Conservation (phyloP, 1,284 basidiomycete genomes). For the Filobasidium uniguttulatum region DNA sequence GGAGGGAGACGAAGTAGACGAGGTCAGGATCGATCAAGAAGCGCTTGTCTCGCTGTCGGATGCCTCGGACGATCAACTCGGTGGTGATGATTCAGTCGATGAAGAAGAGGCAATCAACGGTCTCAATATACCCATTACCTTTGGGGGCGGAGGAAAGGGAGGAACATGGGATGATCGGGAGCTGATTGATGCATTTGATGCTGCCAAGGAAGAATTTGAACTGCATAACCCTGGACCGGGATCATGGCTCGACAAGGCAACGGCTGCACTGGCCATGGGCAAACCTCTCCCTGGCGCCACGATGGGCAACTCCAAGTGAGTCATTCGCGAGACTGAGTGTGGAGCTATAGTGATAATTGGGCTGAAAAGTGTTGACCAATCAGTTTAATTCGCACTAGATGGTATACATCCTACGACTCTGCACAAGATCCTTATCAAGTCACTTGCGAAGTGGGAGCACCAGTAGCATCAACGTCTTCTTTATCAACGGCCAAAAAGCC, state of each 20-base stretch:
- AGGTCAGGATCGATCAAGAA: background rate
- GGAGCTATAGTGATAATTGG: background rate
- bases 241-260: conserved; percentile 36
- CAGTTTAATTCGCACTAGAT: conserved; percentile 11
- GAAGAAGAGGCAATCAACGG: background rate
- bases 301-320: conserved; percentile 26
- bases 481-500: background rate
- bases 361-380: conserved; percentile 1
- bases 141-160: background rate
- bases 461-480: too few species aligned
- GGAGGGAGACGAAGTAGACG: background rate
- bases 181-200: conserved; percentile 32
- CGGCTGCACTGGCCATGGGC: conserved; percentile 29
- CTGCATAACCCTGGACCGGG: conserved; percentile 35
- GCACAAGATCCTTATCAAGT: background rate
- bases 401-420: conserved; percentile 10
- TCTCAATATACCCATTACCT: background rate
- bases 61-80: background rate
- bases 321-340: background rate
- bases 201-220: conserved; percentile 35
- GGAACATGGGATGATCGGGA: conserved; percentile 35
- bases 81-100: background rate
- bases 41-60: too few species aligned
- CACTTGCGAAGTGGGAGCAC: too few species aligned
- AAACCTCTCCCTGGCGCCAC: conserved; percentile 25